Base-by-base conservation (phyloP, 164 flowering plant species). In the Vitis vinifera region DNA sequence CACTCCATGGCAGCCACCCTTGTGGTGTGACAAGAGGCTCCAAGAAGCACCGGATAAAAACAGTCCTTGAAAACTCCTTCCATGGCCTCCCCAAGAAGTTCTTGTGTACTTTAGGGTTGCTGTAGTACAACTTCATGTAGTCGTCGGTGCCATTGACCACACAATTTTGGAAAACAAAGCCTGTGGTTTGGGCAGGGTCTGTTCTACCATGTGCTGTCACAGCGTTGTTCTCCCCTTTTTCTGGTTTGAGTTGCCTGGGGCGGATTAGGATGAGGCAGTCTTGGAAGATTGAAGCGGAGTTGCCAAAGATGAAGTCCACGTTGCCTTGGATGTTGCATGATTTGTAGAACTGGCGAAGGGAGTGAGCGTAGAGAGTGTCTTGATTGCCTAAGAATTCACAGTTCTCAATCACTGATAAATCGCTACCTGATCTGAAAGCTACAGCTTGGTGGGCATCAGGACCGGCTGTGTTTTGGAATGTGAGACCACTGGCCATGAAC, bases 51-150 rank as follows among this genome's bases (percentile, higher is more conserved):
- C 76, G 13, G 0, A 95, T 62, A 68, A 91, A 90, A 12, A 95
- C 92, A 2, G 94, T 87, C 71, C 98, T 86, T 0, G 97, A 87
- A 59, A 75, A 94, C 77, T 85, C 88, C 78, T 91, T 94, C 99
- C 99, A 94, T 10, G 99, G 99, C 75, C 98, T 77, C 9, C 99
- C 99, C 61, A 95, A 76, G 78, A 61, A 92, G 61, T 77, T 92
- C 65, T 68, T 83, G 78, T 94, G 95, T 58, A 74, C 89, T 44
- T 71, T 69, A 10, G 95, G 89, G 17, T 88, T 88, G 49, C 67
- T 55, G 9, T 62, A 7, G 63, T 82, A 93, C 51, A 80, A 72
- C 0, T 9, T 62, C 91, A 88, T 79, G 83, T 92, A 91, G 13
- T 84, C 93, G 1, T 82, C 85, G 1, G 97, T 94, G 13, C 94